Conservation (phyloP, 1,284 basidiomycete species). For the Cryptococcus sp. region DNA sequence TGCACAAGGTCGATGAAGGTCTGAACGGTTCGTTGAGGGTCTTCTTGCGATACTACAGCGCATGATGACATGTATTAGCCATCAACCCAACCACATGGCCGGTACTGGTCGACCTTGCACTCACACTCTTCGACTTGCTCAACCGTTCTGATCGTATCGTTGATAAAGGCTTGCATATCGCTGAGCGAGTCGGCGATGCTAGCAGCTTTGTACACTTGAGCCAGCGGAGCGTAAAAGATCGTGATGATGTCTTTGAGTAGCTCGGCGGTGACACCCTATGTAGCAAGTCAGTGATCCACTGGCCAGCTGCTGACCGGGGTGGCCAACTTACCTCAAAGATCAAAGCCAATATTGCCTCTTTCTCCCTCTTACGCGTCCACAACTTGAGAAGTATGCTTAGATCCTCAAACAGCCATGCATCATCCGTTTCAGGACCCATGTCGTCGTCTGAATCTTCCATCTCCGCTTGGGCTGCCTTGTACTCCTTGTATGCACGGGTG, state of each 20-base stretch:
- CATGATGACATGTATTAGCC: neutral
- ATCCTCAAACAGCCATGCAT: conserved; percentile 94
- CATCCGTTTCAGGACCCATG: conserved; percentile 85
- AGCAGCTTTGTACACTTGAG: conserved; percentile 96
- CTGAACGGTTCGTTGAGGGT: conserved; percentile 85
- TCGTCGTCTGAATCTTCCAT: conserved; percentile 85
- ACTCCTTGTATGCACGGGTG: conserved; percentile 72
- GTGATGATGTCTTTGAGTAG: conserved; percentile 98
- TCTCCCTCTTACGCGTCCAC: conserved; percentile 77
- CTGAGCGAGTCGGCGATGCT: conserved; percentile 92
- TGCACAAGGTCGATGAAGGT: conserved; percentile 91
- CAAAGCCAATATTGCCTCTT: conserved; percentile 88
- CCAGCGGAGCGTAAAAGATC: conserved; percentile 97
- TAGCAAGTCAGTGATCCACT: no score
- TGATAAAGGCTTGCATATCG: conserved; percentile 92
- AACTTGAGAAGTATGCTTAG: conserved; percentile 74
- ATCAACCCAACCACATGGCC: conserved; percentile 2
- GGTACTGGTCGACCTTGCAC: conserved; percentile 45
- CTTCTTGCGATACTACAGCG: conserved; percentile 70
- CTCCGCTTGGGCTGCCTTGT: conserved; percentile 64
- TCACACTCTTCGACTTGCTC: conserved; percentile 86
- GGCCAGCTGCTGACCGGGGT: no score
- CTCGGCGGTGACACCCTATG: conserved; percentile 87
- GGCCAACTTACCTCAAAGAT: conserved; percentile 78
- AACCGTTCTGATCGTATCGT: conserved; percentile 92